Evolutionary conservation across 2,329 filamentous ascomycete species (phyloP).

Genomic region (Penicillium sp.): DNA sequence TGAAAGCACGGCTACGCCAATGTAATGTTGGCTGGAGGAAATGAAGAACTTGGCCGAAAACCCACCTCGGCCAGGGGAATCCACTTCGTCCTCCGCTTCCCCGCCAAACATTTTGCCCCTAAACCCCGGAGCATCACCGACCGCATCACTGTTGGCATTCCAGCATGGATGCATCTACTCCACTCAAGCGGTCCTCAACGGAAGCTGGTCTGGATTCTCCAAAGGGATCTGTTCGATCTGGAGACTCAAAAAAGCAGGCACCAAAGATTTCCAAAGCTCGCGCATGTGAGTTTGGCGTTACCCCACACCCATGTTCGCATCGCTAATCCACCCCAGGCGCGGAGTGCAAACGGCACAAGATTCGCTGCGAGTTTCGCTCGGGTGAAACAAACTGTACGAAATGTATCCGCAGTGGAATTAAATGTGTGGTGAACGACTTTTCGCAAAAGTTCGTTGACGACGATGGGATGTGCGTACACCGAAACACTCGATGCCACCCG

Average conservation of each 20-base stretch:
- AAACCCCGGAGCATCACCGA: constrained; percentile 26
- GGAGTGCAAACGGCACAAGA: constrained; percentile 57
- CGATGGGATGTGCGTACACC: constrained; percentile 49
- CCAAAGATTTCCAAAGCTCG: constrained; percentile 45
- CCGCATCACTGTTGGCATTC: not conserved
- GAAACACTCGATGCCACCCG: not conserved
- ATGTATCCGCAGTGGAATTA: constrained; percentile 51
- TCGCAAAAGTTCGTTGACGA: constrained; percentile 57
- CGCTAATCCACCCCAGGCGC: constrained; percentile 33
- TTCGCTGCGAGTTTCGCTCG: constrained; percentile 54
- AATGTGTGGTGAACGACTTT: constrained; percentile 57
- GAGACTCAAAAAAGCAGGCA: constrained; percentile 22
- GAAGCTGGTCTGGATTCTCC: constrained; percentile 36
- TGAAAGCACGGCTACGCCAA: not conserved
- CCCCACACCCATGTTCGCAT: constrained; percentile 3
- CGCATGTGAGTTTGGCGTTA: constrained; percentile 35
- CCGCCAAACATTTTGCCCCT: constrained; percentile 16
- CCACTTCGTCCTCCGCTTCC: constrained; percentile 13
- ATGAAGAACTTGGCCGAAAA: not conserved
- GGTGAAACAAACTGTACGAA: constrained; percentile 51
- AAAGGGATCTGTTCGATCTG: constrained; percentile 26
- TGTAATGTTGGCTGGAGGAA: not conserved
- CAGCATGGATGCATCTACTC: constrained; percentile 25
- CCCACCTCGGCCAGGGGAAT: constrained; percentile 2
- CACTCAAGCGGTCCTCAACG: constrained; percentile 38